Base-by-base conservation (phyloP, 345 rosid species). In the Corchorus capsularis region DNA sequence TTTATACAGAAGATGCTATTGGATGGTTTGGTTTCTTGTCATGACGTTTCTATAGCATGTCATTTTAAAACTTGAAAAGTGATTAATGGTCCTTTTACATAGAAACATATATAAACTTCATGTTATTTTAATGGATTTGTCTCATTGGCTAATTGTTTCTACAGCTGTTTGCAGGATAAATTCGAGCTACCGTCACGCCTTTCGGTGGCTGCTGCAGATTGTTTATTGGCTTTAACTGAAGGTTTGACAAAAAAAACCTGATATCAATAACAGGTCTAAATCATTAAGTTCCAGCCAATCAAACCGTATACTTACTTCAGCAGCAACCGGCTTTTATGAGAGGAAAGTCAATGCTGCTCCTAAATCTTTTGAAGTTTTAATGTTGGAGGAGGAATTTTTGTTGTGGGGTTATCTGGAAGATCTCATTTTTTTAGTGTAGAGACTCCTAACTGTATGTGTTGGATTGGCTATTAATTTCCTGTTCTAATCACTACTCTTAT, bases 181-280 rank as follows among this genome's bases (percentile, higher is more conserved):
- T 83, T 81, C 78, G 97, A 91, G 88, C 82, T 94, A 79, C 97
- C 98, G 6, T 90, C 96, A 67, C 93, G 97, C 72, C 97, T 94
- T 57, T 80, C 97, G 71, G 76, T 92, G 67, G 81, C 91, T 66
- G 98, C 97, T 87, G 97, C 98, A 71, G 98, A 94, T 83, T 94
- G 98, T 77, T 83, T 88, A 61, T 79, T 94, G 76, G 79, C 97
- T 43, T 71, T 94, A 50, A 90, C 88, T 49, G 89, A 85, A 75
- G 96, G 93, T 72, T 79, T 94, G 79, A 83, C 92, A 46, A 94
- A 85, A 85, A 82, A 89, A 79, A 75, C 77, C 81, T 78, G 85
- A 80, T 75, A 85, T 77, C 8, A 80, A 75, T 62, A 87, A 78
- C 35, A 84, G 49, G 77, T 78, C 79, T 56, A 85, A 82, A 72